A percentile compares a stretch with the other conserved stretches of the same genome.
phyloP scores from a whole-genome alignment of 1,284 basidiomycete species.

The Irpex sp. region DNA sequence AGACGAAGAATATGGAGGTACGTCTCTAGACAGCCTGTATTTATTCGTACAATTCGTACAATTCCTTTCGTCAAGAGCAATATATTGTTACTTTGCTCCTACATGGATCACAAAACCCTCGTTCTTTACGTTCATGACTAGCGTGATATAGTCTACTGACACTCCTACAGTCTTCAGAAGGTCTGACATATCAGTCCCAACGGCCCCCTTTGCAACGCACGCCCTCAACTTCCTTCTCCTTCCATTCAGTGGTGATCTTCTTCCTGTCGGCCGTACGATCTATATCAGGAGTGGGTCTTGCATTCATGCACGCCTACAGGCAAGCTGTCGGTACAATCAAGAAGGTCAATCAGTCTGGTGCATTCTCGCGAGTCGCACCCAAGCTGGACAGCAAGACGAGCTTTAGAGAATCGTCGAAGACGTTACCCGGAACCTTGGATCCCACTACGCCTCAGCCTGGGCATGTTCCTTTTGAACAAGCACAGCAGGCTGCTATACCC shows the following conservation, averaged over 20 bases:
- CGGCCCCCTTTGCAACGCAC: conserved; percentile 18
- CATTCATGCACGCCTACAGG: conserved; percentile 66
- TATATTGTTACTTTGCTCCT: not conserved
- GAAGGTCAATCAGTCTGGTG: conserved; percentile 47
- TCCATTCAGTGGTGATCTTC: conserved; percentile 60
- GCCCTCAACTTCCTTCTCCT: conserved; percentile 36
- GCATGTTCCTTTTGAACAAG: conserved; percentile 9
- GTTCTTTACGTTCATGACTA: too few relatives aligned
- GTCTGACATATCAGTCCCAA: not conserved
- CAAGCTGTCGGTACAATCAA: conserved; percentile 60
- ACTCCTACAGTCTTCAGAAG: not conserved
- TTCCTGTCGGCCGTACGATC: conserved; percentile 70
- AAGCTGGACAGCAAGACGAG: conserved; percentile 1
- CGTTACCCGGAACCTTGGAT: conserved; percentile 7
- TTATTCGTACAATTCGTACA: not conserved
- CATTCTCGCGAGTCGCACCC: conserved; percentile 24
- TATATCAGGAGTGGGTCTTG: conserved; percentile 64
- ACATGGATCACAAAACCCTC: too few relatives aligned
- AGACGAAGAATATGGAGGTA: not conserved
- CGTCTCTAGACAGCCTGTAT: not conserved
- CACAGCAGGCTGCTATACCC: conserved; percentile 9
- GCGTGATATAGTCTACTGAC: too few relatives aligned
- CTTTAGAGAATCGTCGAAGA: conserved; percentile 8
- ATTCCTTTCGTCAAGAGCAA: not conserved
- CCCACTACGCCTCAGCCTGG: conserved; percentile 10